phyloP scores from a whole-genome alignment of 202 grass and related monocot species.

The Panicum hallii region DNA sequence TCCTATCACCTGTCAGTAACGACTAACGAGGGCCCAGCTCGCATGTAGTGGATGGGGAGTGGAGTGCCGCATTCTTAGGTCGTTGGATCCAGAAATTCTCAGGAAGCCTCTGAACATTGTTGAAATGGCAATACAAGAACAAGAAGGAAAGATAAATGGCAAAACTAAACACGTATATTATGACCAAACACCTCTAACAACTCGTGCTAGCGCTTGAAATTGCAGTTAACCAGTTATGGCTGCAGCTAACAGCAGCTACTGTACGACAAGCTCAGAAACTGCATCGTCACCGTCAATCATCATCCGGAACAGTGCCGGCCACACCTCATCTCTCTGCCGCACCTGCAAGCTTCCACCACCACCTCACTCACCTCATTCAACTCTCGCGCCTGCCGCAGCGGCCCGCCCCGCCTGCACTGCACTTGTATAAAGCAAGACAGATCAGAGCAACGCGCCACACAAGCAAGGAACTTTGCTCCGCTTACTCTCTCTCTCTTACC shows the following conservation, averaged over 20 bases:
- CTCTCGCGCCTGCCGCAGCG: neutral
- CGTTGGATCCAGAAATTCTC: neutral
- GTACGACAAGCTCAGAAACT: neutral
- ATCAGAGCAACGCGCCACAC: constrained; percentile 42
- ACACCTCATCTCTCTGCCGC: constrained; percentile 3
- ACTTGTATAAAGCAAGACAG: constrained; percentile 35
- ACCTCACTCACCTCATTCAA: neutral
- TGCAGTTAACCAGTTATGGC: constrained; percentile 1
- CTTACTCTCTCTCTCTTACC: neutral
- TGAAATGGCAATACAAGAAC: neutral
- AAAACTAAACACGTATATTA: neutral
- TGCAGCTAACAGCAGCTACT: neutral
- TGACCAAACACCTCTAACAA: neutral
- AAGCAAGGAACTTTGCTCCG: constrained; percentile 20
- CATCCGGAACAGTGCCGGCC: constrained; percentile 15
- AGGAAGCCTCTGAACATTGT: neutral
- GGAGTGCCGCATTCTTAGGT: neutral
- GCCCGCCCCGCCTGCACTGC: neutral
- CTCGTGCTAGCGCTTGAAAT: neutral
- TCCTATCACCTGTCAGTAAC: constrained; percentile 6
- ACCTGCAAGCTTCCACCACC: constrained; percentile 26
- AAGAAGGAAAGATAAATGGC: neutral
- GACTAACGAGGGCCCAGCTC: neutral
- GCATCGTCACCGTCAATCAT: neutral
- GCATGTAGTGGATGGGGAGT: neutral